phyloP scores from a whole-genome alignment of 2,329 filamentous ascomycete species.

The Ophiocordyceps camponoti-floridani region DNA sequence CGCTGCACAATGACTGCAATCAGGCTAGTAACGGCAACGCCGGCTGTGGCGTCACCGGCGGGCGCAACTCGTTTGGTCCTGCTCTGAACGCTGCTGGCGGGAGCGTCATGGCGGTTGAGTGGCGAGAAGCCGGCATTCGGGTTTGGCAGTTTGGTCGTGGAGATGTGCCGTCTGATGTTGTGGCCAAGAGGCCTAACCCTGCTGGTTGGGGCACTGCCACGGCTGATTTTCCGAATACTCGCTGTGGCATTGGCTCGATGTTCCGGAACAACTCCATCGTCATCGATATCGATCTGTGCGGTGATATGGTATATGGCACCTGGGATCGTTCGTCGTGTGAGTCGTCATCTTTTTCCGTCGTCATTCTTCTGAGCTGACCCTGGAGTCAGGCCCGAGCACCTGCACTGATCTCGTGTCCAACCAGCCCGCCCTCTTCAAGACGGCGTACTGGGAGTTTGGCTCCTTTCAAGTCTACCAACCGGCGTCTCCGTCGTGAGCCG shows the following conservation, averaged over 20 bases:
- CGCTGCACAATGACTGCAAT: conserved; percentile 27
- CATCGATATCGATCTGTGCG: conserved; percentile 48
- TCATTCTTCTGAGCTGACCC: neutral
- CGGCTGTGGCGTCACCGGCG: conserved; percentile 35
- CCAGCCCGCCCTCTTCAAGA: conserved; percentile 33
- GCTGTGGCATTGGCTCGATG: conserved; percentile 39
- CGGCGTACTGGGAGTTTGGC: conserved; percentile 49
- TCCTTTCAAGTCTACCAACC: conserved; percentile 37
- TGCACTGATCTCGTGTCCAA: conserved; percentile 40
- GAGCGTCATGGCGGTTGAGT: conserved; percentile 43
- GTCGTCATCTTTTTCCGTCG: conserved; percentile 1
- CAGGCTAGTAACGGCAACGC: conserved; percentile 31
- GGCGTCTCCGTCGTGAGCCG: conserved; percentile 3
- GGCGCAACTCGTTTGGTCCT: conserved; percentile 26
- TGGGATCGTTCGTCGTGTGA: conserved; percentile 28
- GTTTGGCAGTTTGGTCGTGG: conserved; percentile 40
- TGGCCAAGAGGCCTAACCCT: conserved; percentile 34
- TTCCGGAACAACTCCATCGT: conserved; percentile 50
- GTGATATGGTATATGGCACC: conserved; percentile 29
- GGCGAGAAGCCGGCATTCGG: conserved; percentile 40
- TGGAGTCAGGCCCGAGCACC: conserved; percentile 25
- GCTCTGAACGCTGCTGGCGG: conserved; percentile 35
- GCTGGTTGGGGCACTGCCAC: conserved; percentile 41
- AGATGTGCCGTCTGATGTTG: conserved; percentile 33
- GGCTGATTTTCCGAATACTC: conserved; percentile 47